Percentiles rank a stretch among this genome's conserved stretches.
Evolutionary conservation across 345 rosid genomes (phyloP).

Genomic region (Zanthoxylum bungeanum): DNA sequence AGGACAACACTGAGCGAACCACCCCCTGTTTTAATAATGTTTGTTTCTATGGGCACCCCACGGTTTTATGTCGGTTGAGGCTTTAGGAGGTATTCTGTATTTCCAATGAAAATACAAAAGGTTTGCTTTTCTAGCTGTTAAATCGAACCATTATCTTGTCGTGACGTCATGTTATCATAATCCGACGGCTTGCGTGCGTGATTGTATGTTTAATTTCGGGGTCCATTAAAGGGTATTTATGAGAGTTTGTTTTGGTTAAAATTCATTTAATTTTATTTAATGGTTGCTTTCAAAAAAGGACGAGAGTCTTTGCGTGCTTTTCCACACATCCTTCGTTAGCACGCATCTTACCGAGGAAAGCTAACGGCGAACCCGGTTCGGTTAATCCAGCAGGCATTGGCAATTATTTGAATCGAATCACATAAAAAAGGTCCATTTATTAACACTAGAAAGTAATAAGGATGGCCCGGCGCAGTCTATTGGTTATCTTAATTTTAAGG

Average conservation of each 20-base stretch:
- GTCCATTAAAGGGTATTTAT: not conserved
- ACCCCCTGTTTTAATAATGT: conserved; percentile 4
- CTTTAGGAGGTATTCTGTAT: conserved; percentile 11
- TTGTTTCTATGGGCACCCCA: conserved; percentile 20
- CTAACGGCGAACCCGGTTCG: conserved; percentile 8
- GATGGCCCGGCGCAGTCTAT: no score
- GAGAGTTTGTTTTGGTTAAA: not conserved
- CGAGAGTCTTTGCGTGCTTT: not conserved
- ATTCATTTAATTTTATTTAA: conserved; percentile 1
- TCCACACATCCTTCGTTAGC: conserved; percentile 9
- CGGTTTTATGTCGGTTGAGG: conserved; percentile 22
- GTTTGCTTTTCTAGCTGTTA: conserved; percentile 16
- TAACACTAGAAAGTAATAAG: no score
- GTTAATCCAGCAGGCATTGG: not conserved
- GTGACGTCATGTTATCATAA: conserved; percentile 15
- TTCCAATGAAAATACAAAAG: conserved; percentile 3
- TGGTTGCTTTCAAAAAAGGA: conserved; percentile 12
- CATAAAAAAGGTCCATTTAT: no score
- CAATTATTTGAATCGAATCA: not conserved
- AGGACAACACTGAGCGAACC: not conserved
- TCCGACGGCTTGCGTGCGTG: conserved; percentile 22
- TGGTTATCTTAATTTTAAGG: no score
- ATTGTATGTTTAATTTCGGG: not conserved
- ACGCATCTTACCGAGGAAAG: conserved; percentile 25
- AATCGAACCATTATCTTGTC: not conserved